These are phyloP conservation scores for Nidularia pulvinata DNA, from an alignment of 768 basidiomycete genomes.

Conservation along the genomic window DNA sequence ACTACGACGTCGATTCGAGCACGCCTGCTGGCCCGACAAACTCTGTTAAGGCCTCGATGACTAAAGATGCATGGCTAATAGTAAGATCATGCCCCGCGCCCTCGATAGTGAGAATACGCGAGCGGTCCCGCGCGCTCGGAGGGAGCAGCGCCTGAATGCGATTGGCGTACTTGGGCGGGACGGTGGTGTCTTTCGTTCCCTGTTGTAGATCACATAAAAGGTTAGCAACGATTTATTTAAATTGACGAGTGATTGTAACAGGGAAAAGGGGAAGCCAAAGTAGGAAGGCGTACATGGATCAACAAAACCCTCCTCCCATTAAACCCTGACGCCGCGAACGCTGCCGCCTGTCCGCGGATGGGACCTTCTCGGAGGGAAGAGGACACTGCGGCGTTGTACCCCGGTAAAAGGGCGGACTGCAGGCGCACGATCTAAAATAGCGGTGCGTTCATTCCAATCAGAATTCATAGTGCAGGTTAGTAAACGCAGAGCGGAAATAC, in stretches of 20 bases:
- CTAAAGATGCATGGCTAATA: constrained; percentile 34
- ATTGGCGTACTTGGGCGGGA: constrained; percentile 51
- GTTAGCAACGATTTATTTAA: background rate
- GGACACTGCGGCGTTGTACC: background rate
- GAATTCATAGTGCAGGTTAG: background rate
- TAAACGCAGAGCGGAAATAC: constrained; percentile 17
- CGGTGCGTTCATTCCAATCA: too few species aligned
- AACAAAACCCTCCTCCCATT: constrained; percentile 51
- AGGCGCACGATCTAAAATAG: constrained; percentile 24
- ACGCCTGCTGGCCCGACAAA: too few species aligned
- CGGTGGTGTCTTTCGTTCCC: constrained; percentile 62
- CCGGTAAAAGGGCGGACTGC: background rate
- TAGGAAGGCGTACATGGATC: constrained; percentile 48
- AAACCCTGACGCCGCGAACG: constrained; percentile 52
- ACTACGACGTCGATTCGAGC: too few species aligned
- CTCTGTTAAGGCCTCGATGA: constrained; percentile 16
- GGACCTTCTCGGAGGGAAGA: background rate
- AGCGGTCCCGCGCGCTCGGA: constrained; percentile 21
- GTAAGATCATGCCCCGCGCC: constrained; percentile 56
- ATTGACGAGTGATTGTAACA: background rate
- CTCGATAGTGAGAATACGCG: constrained; percentile 44
- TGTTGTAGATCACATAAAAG: constrained; percentile 10
- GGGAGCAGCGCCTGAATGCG: constrained; percentile 45
- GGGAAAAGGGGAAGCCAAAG: too few species aligned
- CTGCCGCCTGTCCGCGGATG: constrained; percentile 44